These are phyloP conservation scores for Mucor lusitanicus DNA, from an alignment of 371 early-diverging fungal genomes.

Conservation along the genomic window DNA sequence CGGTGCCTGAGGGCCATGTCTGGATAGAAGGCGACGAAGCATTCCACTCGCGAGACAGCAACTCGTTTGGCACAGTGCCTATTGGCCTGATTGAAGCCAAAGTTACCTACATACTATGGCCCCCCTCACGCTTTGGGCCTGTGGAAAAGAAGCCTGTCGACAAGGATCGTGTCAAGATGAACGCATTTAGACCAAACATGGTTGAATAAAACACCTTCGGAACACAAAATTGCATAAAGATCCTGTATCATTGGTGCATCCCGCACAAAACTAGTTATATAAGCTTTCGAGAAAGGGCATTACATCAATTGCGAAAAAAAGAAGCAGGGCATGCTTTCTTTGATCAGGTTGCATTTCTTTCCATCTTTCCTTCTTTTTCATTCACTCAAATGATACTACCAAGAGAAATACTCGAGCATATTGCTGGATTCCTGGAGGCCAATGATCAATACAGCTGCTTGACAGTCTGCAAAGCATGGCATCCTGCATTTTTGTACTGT, in stretches of 20 bases:
- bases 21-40: constrained; percentile 94
- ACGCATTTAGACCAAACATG: constrained; percentile 18
- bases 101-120: constrained; percentile 68
- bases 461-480: neutral
- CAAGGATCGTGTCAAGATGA: constrained; percentile 31
- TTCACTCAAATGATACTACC: neutral
- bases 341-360: neutral
- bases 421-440: neutral
- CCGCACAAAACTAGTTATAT: neutral
- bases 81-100: constrained; percentile 69
- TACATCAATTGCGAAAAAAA: neutral
- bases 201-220: neutral
- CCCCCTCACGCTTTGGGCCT: constrained; percentile 67
- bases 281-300: neutral
- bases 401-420: neutral
- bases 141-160: constrained; percentile 35
- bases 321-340: neutral
- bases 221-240: neutral
- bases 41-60: constrained; percentile 85
- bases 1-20: constrained; percentile 85
- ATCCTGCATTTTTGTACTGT: neutral
- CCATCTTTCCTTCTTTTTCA: neutral
- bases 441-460: neutral
- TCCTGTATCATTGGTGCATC: neutral
- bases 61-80: constrained; percentile 85